Percentiles rank a stretch among this genome's conserved stretches.
Conservation (phyloP, 2,329 filamentous ascomycete genomes). For the Arthrocladium fulminans region DNA sequence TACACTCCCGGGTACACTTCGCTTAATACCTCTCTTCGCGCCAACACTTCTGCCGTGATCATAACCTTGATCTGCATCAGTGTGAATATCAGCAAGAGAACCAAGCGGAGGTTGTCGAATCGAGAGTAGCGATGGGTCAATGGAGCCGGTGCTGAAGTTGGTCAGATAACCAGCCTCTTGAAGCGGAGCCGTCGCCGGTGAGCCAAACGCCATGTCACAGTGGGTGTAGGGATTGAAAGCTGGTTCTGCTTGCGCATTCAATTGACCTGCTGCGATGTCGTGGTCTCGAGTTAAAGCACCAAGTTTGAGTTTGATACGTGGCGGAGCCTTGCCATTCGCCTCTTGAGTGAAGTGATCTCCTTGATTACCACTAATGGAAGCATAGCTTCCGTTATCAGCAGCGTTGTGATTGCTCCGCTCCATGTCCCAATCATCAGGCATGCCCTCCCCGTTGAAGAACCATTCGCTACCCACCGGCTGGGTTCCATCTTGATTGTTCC, state of each 20-base stretch:
- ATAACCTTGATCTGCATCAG: background rate
- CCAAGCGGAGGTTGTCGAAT: background rate
- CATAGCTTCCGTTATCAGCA: background rate
- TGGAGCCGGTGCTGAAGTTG: background rate
- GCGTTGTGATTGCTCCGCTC: background rate
- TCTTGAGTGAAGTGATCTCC: background rate
- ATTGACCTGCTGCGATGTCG: background rate
- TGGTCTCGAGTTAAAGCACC: no score
- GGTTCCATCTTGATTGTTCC: conserved; percentile 14
- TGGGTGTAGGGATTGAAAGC: background rate
- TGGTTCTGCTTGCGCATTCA: background rate
- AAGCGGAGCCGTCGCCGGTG: background rate
- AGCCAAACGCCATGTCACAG: background rate
- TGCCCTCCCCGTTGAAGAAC: conserved; percentile 15
- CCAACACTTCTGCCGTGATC: background rate
- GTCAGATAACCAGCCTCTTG: background rate
- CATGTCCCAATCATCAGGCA: background rate
- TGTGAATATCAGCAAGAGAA: background rate
- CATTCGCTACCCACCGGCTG: conserved; percentile 12
- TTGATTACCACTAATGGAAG: background rate
- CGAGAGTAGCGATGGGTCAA: background rate
- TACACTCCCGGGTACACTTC: background rate
- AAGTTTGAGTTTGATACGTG: background rate
- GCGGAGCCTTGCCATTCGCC: background rate
- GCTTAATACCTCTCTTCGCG: background rate